Base-by-base conservation (phyloP, 208 protist species). In the Leishmania major region DNA sequence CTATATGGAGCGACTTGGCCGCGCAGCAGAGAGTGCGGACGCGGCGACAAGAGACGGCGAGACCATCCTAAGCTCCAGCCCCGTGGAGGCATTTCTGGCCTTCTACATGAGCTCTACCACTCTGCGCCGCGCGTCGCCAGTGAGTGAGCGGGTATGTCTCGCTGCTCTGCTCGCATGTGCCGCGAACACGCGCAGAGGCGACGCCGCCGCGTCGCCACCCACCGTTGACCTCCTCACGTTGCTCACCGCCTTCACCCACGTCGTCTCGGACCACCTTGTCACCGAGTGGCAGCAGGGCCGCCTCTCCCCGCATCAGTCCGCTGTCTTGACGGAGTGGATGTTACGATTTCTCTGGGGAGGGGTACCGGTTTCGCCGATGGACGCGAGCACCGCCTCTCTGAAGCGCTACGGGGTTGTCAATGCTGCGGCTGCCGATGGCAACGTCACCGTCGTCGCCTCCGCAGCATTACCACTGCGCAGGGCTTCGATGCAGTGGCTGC, bases 161-260 rank as follows among this genome's bases (percentile, higher is more conserved):
- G 83, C 78, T 1, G 83, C 83, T 13, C 66, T 86, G 19, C 67
- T 86, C 35, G 83, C 83, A 47, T 86, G 83, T 59, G 72, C 83
- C 3, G 70, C 78, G 8, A 64, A 77, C 45, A 47, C 60, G 31
- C 60, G 43, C 53, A 51, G 13, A 35, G 43, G 6, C 59, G 59
- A 67, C 19, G 55, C 62, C 31, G 51, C 64, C 3, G 62, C 31
- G 47, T 37, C 66, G 19, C 43, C 60, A n/a, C 71, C 31, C 15
- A 64, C 82, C 4, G 53, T 11, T 22, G 81, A 59, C 45, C 74
- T 86, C 35, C 31, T 83, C 53, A 79, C 78, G 40, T 62, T 83
- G 28, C 83, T 86, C 57, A 51, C 55, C 43, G 83, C 83, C 43
- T 86, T 86, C 55, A 71, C 78, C 0, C 51, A 79, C 13, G 75